Conservation (phyloP, 2,329 filamentous ascomycete species). For the Simplicillium aogashimaense region DNA sequence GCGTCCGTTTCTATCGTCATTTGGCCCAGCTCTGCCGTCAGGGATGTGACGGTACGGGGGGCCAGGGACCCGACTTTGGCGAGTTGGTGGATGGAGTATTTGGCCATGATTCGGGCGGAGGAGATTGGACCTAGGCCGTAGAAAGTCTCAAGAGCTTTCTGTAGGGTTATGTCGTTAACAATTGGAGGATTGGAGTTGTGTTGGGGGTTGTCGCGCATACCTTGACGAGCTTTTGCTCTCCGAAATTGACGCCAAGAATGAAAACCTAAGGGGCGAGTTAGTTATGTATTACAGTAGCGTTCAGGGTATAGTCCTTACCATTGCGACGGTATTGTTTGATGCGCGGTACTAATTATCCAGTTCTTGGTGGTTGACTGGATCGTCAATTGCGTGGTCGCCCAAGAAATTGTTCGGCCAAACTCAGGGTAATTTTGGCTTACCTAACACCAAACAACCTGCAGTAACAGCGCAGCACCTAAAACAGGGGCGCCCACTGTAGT, state of each 20-base stretch:
- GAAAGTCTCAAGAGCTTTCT: constrained; percentile 73
- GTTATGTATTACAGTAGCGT: no score
- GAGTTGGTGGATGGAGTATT: constrained; percentile 76
- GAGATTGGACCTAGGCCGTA: constrained; percentile 70
- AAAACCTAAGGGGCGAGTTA: constrained; percentile 50
- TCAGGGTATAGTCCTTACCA: constrained; percentile 5
- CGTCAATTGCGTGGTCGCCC: background rate
- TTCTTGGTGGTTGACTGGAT: background rate
- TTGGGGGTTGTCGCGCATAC: constrained; percentile 33
- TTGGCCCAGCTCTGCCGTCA: constrained; percentile 76
- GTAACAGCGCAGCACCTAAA: no score
- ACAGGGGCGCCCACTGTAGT: no score
- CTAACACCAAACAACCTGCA: no score
- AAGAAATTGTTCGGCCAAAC: no score
- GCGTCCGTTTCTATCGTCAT: constrained; percentile 95
- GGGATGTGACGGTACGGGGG: constrained; percentile 66
- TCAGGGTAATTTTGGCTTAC: no score
- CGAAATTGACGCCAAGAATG: constrained; percentile 79
- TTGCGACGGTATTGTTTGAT: constrained; percentile 1
- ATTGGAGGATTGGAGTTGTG: background rate
- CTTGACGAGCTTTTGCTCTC: constrained; percentile 73
- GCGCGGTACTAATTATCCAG: background rate
- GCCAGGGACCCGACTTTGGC: constrained; percentile 68
- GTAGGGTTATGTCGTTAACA: constrained; percentile 1
- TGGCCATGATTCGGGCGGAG: constrained; percentile 71